These are phyloP conservation scores for Diaporthe citri DNA, from an alignment of 2,329 filamentous ascomycete species.

Conservation along the genomic window DNA sequence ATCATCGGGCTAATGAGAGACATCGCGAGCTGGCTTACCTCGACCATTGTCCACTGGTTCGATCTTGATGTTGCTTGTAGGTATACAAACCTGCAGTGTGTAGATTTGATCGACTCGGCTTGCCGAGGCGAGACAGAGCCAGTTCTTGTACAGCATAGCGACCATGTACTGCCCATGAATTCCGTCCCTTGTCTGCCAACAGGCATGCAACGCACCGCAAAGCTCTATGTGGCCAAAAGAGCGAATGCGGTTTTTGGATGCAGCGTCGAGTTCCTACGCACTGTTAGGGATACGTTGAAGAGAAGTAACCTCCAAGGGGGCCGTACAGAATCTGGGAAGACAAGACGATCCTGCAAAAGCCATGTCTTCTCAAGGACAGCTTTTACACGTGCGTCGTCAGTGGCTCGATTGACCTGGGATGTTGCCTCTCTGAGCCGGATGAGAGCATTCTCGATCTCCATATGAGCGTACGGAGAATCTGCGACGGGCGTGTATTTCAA, in stretches of 20 bases:
- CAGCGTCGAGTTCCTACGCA: slow-evolving; percentile 59
- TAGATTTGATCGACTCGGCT: slow-evolving; percentile 76
- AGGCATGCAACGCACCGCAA: slow-evolving; percentile 86
- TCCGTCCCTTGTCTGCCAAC: slow-evolving; percentile 79
- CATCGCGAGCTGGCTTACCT: slow-evolving; percentile 62
- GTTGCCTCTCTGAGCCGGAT: slow-evolving; percentile 80
- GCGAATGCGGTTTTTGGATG: slow-evolving; percentile 76
- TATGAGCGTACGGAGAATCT: slow-evolving; percentile 87
- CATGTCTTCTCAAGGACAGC: slow-evolving; percentile 84
- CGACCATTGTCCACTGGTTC: slow-evolving; percentile 82
- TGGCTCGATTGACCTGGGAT: slow-evolving; percentile 85
- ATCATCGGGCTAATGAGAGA: not conserved
- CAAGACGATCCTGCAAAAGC: slow-evolving; percentile 84
- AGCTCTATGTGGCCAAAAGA: slow-evolving; percentile 84
- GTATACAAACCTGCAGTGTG: slow-evolving; percentile 80
- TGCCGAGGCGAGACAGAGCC: slow-evolving; percentile 80
- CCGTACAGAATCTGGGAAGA: slow-evolving; percentile 73
- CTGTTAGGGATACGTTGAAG: slow-evolving; percentile 45
- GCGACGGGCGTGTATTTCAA: slow-evolving; percentile 84
- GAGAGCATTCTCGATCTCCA: slow-evolving; percentile 81
- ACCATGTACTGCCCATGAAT: slow-evolving; percentile 86
- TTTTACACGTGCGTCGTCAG: slow-evolving; percentile 78
- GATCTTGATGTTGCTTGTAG: slow-evolving; percentile 73
- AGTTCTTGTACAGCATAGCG: slow-evolving; percentile 84
- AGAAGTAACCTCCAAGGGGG: slow-evolving; percentile 38